Percentiles rank a stretch among this genome's conserved stretches.
phyloP scores from a whole-genome alignment of 345 rosid genomes.

The Excoecaria agallocha region DNA sequence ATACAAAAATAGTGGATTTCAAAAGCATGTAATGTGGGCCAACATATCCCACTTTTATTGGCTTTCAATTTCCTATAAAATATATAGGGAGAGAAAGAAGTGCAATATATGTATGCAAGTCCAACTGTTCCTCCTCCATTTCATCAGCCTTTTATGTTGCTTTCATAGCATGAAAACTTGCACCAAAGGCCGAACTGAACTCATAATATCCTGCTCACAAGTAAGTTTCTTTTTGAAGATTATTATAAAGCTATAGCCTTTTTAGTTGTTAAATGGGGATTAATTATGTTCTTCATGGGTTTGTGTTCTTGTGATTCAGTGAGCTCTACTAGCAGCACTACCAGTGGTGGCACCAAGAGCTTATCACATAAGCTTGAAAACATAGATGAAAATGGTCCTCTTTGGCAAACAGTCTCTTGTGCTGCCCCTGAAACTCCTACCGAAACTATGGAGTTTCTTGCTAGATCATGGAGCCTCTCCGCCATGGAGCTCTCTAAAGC shows the following conservation, averaged over 20 bases:
- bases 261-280: background rate
- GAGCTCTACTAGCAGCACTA: slow-evolving; percentile 23
- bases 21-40: slow-evolving; percentile 16
- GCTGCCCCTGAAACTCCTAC: slow-evolving; percentile 84
- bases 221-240: slow-evolving; percentile 15
- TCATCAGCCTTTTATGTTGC: slow-evolving; percentile 11
- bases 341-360: slow-evolving; percentile 19
- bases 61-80: background rate
- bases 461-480: slow-evolving; percentile 93
- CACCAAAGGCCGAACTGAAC: slow-evolving; percentile 17
- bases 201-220: slow-evolving; percentile 12
- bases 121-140: slow-evolving; percentile 26
- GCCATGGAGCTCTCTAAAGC: slow-evolving; percentile 87
- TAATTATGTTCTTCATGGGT: slow-evolving; percentile 2
- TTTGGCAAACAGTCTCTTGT: slow-evolving; percentile 30
- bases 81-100: too few relatives aligned
- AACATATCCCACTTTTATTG: background rate
- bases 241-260: slow-evolving; percentile 1
- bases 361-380: slow-evolving; percentile 53
- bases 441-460: slow-evolving; percentile 91
- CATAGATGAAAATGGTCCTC: slow-evolving; percentile 69
- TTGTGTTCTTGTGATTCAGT: slow-evolving; percentile 30
- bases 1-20: slow-evolving; percentile 19
- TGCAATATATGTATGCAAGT: background rate
- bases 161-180: slow-evolving; percentile 28